phyloP scores from a whole-genome alignment of 768 basidiomycete genomes.

The Vararia minispora region DNA sequence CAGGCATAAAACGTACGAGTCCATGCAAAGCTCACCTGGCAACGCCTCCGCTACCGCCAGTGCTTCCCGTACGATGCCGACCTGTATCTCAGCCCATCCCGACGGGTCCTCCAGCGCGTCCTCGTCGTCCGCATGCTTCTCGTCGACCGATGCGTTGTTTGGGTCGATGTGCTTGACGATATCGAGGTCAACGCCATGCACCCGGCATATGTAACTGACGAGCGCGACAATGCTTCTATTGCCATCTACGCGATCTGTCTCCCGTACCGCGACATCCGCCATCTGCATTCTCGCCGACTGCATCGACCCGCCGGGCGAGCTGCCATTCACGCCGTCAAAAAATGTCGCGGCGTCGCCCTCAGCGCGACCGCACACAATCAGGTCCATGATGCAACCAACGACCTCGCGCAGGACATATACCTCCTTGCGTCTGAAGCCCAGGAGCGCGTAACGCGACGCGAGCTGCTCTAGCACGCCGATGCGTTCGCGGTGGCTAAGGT shows the following conservation, averaged over 20 bases:
- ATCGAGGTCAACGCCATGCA: slow-evolving; percentile 76
- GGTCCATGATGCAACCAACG: slow-evolving; percentile 72
- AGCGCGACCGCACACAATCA: slow-evolving; percentile 76
- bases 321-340: slow-evolving; percentile 29
- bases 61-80: slow-evolving; percentile 88
- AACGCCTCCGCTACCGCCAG: slow-evolving; percentile 85
- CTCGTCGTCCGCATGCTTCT: slow-evolving; percentile 27
- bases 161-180: slow-evolving; percentile 41
- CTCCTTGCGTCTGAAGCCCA: slow-evolving; percentile 86
- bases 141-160: slow-evolving; percentile 1
- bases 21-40: slow-evolving; percentile 45
- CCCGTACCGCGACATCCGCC: slow-evolving; percentile 57
- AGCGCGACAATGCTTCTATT: slow-evolving; percentile 74
- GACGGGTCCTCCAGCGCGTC: slow-evolving; percentile 40
- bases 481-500: slow-evolving; percentile 67
- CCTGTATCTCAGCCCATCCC: slow-evolving; percentile 93
- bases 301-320: slow-evolving; percentile 15
- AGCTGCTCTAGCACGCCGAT: slow-evolving; percentile 58
- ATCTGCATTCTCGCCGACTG: too few species aligned
- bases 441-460: slow-evolving; percentile 63
- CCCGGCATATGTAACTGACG: slow-evolving; percentile 61
- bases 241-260: slow-evolving; percentile 65
- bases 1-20: slow-evolving; percentile 3
- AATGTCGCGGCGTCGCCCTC: slow-evolving; percentile 45
- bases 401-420: slow-evolving; percentile 79